These are phyloP conservation scores for Yamadazyma songkhlaensis DNA, from an alignment of 1,139 yeast genomes.

Conservation along the genomic window DNA sequence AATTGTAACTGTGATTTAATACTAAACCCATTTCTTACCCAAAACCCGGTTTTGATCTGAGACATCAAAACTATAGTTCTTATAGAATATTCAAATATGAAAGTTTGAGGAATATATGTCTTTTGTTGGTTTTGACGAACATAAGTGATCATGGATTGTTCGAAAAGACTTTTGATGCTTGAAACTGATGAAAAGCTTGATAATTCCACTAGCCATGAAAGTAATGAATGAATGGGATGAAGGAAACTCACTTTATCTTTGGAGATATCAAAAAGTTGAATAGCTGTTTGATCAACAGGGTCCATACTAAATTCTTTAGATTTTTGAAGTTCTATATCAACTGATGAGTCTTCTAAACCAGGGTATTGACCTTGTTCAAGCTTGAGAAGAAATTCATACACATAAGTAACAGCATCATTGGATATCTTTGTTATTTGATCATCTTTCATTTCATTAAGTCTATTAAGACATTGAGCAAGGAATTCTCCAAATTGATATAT, in stretches of 20 bases:
- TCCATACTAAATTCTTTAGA: conserved; percentile 19
- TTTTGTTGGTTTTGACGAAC: conserved; percentile 1
- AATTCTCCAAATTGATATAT: conserved; percentile 62
- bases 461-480: conserved; percentile 47
- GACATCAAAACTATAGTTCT: conserved; percentile 62
- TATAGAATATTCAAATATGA: conserved; percentile 70
- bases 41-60: conserved; percentile 55
- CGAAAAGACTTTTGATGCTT: conserved; percentile 18
- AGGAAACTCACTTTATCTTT: conserved; percentile 62
- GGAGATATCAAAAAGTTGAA: conserved; percentile 25
- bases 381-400: conserved; percentile 26
- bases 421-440: conserved; percentile 20
- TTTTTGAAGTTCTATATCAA: conserved; percentile 24
- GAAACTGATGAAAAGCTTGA: conserved; percentile 29
- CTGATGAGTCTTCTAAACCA: conserved; percentile 24
- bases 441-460: conserved; percentile 19
- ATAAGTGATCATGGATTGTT: conserved; percentile 8
- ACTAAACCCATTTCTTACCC: conserved; percentile 65
- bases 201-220: conserved; percentile 68
- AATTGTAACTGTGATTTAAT: conserved; percentile 76
- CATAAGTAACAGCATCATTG: conserved; percentile 30
- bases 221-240: conserved; percentile 76
- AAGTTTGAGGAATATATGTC: conserved; percentile 13
- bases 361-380: conserved; percentile 31
- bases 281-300: conserved; percentile 20